phyloP scores from a whole-genome alignment of 2,329 filamentous ascomycete species.

The Nigrospora osmanthi region DNA sequence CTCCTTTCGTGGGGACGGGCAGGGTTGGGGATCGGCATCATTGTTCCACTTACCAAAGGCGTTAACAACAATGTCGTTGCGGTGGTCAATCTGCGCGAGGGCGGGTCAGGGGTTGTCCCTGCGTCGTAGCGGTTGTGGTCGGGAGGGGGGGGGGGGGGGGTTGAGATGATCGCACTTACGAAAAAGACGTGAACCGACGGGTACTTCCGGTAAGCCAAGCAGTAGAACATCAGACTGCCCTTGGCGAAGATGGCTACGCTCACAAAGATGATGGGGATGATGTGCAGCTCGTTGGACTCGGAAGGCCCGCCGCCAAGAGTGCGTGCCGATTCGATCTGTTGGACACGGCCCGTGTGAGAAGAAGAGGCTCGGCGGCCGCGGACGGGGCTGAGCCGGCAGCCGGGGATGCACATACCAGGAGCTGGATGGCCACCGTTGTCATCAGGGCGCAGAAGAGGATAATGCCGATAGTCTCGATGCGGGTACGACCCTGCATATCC shows the following conservation, averaged over 20 bases:
- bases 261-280: conserved; percentile 48
- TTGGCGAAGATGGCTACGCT: conserved; percentile 46
- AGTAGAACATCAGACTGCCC: conserved; percentile 43
- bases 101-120: neutral
- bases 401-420: conserved; percentile 36
- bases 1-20: too few relatives aligned
- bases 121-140: neutral
- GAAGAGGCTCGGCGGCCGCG: conserved; percentile 1
- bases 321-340: conserved; percentile 46
- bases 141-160: too few relatives aligned
- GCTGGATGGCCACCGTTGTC: conserved; percentile 57
- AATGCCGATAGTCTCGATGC: conserved; percentile 57
- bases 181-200: conserved; percentile 50
- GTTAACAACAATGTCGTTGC: conserved; percentile 49
- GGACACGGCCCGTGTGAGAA: conserved; percentile 10
- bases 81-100: conserved; percentile 37
- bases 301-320: conserved; percentile 34
- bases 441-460: conserved; percentile 60
- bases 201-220: conserved; percentile 42
- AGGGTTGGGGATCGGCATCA: too few relatives aligned
- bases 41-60: conserved; percentile 29
- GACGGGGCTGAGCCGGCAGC: conserved; percentile 1
- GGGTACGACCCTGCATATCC: conserved; percentile 39
- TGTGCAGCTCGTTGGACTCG: conserved; percentile 35
- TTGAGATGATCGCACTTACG: conserved; percentile 18